A percentile compares a stretch with the other conserved stretches of the same genome.
Evolutionary conservation across 2,329 filamentous ascomycete genomes (phyloP).

Genomic region (Magnaporthiopsis incrustans): DNA sequence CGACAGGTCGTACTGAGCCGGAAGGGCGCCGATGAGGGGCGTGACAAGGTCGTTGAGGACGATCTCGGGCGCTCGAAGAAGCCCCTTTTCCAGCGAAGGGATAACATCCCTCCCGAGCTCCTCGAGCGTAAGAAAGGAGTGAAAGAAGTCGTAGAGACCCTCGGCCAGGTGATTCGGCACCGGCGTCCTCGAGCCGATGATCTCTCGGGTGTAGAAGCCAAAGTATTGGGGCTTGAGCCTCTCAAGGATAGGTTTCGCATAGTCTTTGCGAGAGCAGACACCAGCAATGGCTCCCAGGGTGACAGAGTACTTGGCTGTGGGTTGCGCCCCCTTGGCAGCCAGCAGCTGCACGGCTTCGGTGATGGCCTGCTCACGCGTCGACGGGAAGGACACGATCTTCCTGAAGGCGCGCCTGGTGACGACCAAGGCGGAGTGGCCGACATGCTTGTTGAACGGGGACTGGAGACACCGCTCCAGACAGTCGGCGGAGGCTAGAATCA

Average conservation of each 20-base stretch:
- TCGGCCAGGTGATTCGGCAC: slow-evolving; percentile 65
- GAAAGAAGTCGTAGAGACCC: slow-evolving; percentile 76
- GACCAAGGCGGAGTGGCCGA: slow-evolving; percentile 67
- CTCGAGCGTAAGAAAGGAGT: slow-evolving; percentile 60
- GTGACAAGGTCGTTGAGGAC: slow-evolving; percentile 73
- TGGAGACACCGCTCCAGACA: slow-evolving; percentile 71
- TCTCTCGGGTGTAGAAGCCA: slow-evolving; percentile 76
- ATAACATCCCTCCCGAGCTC: slow-evolving; percentile 71
- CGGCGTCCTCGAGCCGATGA: slow-evolving; percentile 67
- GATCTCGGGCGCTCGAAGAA: slow-evolving; percentile 84
- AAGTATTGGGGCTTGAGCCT: slow-evolving; percentile 64
- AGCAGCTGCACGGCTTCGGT: slow-evolving; percentile 56
- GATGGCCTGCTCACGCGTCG: slow-evolving; percentile 53
- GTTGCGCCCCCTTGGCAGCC: slow-evolving; percentile 56
- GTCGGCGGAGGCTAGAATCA: slow-evolving; percentile 62
- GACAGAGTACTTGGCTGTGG: slow-evolving; percentile 62
- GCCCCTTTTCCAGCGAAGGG: slow-evolving; percentile 77
- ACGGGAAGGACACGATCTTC: slow-evolving; percentile 55
- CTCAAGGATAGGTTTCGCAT: slow-evolving; percentile 54
- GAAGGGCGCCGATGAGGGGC: slow-evolving; percentile 63
- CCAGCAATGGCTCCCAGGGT: slow-evolving; percentile 82
- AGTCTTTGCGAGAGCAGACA: slow-evolving; percentile 65
- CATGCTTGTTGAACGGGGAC: slow-evolving; percentile 50
- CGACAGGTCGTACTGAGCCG: slow-evolving; percentile 67
- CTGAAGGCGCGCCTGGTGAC: slow-evolving; percentile 74